Evolutionary conservation across 2,329 filamentous ascomycete genomes (phyloP).

Genomic region (Pseudofabraea citricarpa): DNA sequence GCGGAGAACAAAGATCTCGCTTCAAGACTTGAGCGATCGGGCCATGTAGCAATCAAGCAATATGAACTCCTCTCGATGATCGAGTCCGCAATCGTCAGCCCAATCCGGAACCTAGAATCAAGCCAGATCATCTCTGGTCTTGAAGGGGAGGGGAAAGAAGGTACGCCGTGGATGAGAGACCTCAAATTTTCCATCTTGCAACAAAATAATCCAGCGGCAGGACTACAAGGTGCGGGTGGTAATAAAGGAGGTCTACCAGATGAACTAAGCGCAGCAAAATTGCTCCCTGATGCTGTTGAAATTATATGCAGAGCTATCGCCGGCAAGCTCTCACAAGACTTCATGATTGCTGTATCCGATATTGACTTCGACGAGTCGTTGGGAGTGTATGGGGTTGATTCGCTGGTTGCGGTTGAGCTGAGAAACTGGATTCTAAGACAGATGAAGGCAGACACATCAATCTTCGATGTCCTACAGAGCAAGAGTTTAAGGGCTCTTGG

Average conservation of each 20-base stretch:
- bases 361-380: constrained; percentile 20
- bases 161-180: neutral
- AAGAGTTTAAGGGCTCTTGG: neutral
- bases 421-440: constrained; percentile 44
- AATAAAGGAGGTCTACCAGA: constrained; percentile 1
- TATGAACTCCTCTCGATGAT: neutral
- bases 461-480: neutral
- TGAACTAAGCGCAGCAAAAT: constrained; percentile 1
- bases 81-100: neutral
- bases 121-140: neutral
- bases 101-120: neutral
- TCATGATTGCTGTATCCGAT: constrained; percentile 21
- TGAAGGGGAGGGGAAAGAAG: neutral
- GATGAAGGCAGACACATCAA: constrained; percentile 33
- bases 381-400: constrained; percentile 45
- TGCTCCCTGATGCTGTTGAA: constrained; percentile 4
- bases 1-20: neutral
- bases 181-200: neutral
- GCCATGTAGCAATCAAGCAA: neutral
- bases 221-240: too few relatives aligned
- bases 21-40: neutral
- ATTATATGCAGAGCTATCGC: constrained; percentile 9
- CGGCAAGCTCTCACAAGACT: constrained; percentile 20
- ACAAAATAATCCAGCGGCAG: neutral
- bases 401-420: constrained; percentile 46